Evolutionary conservation across 2,329 filamentous ascomycete genomes (phyloP), one percentile per base, ranked within the genome.

Genomic region (Talaromyces funiculosus): DNA sequence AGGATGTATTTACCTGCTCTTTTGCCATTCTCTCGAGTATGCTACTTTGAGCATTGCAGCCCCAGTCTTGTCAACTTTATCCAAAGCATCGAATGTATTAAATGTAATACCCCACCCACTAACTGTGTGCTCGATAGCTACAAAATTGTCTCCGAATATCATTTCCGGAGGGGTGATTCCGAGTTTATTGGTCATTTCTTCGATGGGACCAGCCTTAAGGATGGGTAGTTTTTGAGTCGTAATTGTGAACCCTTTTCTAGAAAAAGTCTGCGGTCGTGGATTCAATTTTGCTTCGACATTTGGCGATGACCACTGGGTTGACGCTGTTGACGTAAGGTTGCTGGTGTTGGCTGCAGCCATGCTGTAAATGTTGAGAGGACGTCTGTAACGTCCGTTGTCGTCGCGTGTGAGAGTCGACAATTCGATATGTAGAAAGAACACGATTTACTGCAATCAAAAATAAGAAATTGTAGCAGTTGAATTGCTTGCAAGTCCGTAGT

Each of bases 131-230:
- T 86, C 81, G 62, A 99, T 82, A 6, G 84, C 78, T 42, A 96
- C 87, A 61, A 89, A 80, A 75, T 99, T 99, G 80, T 99, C 92
- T 63, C 94, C 94, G 72, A 99, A 99, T 66, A 99, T 99, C 94
- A 99, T 99, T 79, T 99, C 94, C 8, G 94, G 94, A 42, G 93
- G 86, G 18, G 93, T 86, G 71, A 99, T 97, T 31, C 87, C 87
- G 58, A 99, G 82, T 64, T 84, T 85, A 61, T 82, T 81, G 42
- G 87, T 87, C 85, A 99, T 90, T 38, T 84, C 85, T 71, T 96
- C 92, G 71, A 99, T 97, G 55, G 92, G 90, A 5, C 84, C 89
- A 49, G 92, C 86, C 75, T 96, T 97, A 67, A 95, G 89, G 74
- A 99, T 99, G 64, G 94, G 94, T 55, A 94, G 86, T 80, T 97